These are phyloP conservation scores for Nitzschia sp. DNA, from an alignment of 108 stramenopile species.

Conservation along the genomic window DNA sequence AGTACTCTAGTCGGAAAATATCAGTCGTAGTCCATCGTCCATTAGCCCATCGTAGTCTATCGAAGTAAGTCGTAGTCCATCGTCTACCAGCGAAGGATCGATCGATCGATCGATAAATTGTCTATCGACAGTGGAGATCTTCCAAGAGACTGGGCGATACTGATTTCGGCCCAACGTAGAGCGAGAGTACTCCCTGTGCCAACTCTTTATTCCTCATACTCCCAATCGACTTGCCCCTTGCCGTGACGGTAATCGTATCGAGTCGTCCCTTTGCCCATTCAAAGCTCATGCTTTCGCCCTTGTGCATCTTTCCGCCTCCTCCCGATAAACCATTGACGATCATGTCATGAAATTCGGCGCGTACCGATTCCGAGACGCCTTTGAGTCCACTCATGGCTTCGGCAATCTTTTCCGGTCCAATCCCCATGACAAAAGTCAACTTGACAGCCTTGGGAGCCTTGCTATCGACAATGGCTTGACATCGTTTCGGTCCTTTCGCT, in stretches of 20 bases:
- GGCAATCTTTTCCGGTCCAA: slow-evolving; percentile 40
- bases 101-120: too few species aligned
- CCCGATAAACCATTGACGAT: slow-evolving; percentile 26
- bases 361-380: slow-evolving; percentile 1
- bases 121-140: slow-evolving; percentile 16
- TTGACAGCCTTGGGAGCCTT: slow-evolving; percentile 17
- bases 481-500: not conserved
- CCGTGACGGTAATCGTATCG: slow-evolving; percentile 26
- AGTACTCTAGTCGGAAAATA: too few species aligned
- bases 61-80: too few species aligned
- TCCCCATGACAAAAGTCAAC: slow-evolving; percentile 27
- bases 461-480: slow-evolving; percentile 11
- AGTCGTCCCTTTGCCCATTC: slow-evolving; percentile 39
- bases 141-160: slow-evolving; percentile 18
- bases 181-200: slow-evolving; percentile 13
- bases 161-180: slow-evolving; percentile 18
- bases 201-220: slow-evolving; percentile 26
- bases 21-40: too few species aligned
- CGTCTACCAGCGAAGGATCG: too few species aligned
- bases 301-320: slow-evolving; percentile 31
- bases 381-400: slow-evolving; percentile 21
- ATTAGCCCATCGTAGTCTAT: too few species aligned
- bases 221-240: slow-evolving; percentile 22
- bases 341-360: slow-evolving; percentile 25
- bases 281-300: slow-evolving; percentile 32